Evolutionary conservation across 768 basidiomycete species (phyloP).

Genomic region (Scleroderma citrinum): DNA sequence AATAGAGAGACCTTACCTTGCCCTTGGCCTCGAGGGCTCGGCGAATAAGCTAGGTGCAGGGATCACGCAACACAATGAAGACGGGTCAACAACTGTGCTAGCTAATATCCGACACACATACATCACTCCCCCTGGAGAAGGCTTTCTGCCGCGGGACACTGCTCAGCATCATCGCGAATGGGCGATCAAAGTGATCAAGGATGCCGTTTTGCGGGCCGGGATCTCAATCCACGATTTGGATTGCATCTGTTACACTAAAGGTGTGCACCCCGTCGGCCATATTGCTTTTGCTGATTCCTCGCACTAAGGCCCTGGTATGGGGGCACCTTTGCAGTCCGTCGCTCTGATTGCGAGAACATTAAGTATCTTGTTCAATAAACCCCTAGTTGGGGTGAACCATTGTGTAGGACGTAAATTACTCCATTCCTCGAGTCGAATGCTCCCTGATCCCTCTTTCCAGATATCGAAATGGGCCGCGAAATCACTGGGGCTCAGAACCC

Average conservation of each 20-base stretch:
- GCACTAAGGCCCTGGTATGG: conserved; percentile 92
- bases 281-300: neutral
- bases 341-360: conserved; percentile 90
- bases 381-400: conserved; percentile 97
- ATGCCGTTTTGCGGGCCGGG: conserved; percentile 63
- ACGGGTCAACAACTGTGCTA: conserved; percentile 71
- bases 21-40: conserved; percentile 96
- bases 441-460: conserved; percentile 35
- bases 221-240: conserved; percentile 75
- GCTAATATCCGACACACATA: conserved; percentile 98
- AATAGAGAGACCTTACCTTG: conserved; percentile 64
- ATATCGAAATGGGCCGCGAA: conserved; percentile 97
- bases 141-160: conserved; percentile 93
- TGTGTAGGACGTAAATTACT: conserved; percentile 81
- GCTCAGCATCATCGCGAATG: conserved; percentile 95
- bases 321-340: conserved; percentile 92
- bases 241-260: conserved; percentile 97
- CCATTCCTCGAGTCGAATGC: neutral
- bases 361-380: conserved; percentile 82
- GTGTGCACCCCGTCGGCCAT: conserved; percentile 31
- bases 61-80: conserved; percentile 74
- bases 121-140: conserved; percentile 96
- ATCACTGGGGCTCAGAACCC: conserved; percentile 94
- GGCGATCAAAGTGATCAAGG: conserved; percentile 75
- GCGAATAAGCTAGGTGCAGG: conserved; percentile 98